A percentile compares a stretch with the other conserved stretches of the same genome.
These are phyloP conservation scores for Fraxinus sp. DNA, from an alignment of 305 asterid species.

Conservation along the genomic window DNA sequence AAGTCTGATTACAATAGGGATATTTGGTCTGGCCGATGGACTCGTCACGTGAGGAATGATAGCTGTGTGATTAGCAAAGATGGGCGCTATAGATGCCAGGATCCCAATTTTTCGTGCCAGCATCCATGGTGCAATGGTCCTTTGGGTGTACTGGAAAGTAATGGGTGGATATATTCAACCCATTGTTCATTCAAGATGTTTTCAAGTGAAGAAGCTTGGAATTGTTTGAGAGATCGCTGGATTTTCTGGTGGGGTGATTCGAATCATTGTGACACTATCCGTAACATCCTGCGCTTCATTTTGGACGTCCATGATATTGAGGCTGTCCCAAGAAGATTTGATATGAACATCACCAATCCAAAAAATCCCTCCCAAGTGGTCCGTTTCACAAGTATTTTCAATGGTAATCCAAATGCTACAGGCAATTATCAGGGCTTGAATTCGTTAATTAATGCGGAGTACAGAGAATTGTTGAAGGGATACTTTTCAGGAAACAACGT, in stretches of 20 bases:
- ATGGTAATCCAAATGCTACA: slow-evolving; percentile 67
- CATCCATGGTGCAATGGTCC: slow-evolving; percentile 81
- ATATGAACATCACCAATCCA: slow-evolving; percentile 72
- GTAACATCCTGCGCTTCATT: slow-evolving; percentile 69
- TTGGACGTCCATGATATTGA: slow-evolving; percentile 44
- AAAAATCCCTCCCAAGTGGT: slow-evolving; percentile 53
- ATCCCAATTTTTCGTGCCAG: slow-evolving; percentile 55
- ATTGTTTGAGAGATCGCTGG: slow-evolving; percentile 61
- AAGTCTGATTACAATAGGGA: slow-evolving; percentile 51
- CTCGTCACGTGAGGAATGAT: slow-evolving; percentile 71
- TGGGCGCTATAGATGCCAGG: slow-evolving; percentile 84
- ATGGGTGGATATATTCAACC: slow-evolving; percentile 91
- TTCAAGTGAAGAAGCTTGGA: slow-evolving; percentile 56
- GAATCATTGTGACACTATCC: slow-evolving; percentile 80
- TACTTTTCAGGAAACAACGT: slow-evolving; percentile 49
- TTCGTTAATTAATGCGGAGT: slow-evolving; percentile 50
- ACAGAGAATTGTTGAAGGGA: slow-evolving; percentile 46
- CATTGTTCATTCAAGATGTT: slow-evolving; percentile 90
- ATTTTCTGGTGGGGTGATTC: slow-evolving; percentile 99
- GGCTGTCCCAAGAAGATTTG: slow-evolving; percentile 60
- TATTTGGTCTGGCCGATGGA: slow-evolving; percentile 94
- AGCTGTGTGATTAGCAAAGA: slow-evolving; percentile 58
- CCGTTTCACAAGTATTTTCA: slow-evolving; percentile 77
- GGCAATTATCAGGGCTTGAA: slow-evolving; percentile 73
- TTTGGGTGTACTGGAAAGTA: slow-evolving; percentile 72